A percentile compares a stretch with the other conserved stretches of the same genome.
phyloP scores from a whole-genome alignment of 2,329 filamentous ascomycete genomes.

The Calonectria pauciramosa region DNA sequence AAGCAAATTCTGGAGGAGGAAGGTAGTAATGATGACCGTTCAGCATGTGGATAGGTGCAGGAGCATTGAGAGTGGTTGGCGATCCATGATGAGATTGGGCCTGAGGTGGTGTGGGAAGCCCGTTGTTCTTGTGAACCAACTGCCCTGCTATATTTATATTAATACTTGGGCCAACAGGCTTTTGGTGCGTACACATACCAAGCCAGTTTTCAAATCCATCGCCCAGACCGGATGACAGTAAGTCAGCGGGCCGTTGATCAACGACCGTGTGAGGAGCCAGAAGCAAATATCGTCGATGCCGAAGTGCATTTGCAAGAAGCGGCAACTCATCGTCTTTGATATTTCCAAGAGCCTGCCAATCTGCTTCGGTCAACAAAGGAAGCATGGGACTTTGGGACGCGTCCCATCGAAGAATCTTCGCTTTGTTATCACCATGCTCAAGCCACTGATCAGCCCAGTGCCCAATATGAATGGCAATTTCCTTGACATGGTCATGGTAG shows the following conservation, averaged over 20 bases:
- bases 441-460: constrained; percentile 56
- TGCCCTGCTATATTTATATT: constrained; percentile 47
- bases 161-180: constrained; percentile 5
- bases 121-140: constrained; percentile 42
- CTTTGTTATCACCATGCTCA: constrained; percentile 43
- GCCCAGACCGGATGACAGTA: constrained; percentile 43
- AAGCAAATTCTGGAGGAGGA: constrained; percentile 21
- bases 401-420: constrained; percentile 50
- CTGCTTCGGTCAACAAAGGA: constrained; percentile 42
- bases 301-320: constrained; percentile 51
- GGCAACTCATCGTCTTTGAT: constrained; percentile 47
- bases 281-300: constrained; percentile 47
- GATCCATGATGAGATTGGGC: constrained; percentile 37
- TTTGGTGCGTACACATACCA: constrained; percentile 41
- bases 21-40: constrained; percentile 47
- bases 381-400: constrained; percentile 43
- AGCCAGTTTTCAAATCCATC: constrained; percentile 54
- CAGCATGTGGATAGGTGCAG: constrained; percentile 34
- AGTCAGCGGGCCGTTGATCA: constrained; percentile 39
- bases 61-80: constrained; percentile 33
- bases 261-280: constrained; percentile 29
- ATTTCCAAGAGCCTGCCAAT: constrained; percentile 47
- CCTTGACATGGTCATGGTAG: constrained; percentile 41
- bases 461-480: constrained; percentile 47
- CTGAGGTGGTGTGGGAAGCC: constrained; percentile 47